Base-by-base conservation (phyloP, 768 basidiomycete genomes). In the Candolleomyces eurysporus region DNA sequence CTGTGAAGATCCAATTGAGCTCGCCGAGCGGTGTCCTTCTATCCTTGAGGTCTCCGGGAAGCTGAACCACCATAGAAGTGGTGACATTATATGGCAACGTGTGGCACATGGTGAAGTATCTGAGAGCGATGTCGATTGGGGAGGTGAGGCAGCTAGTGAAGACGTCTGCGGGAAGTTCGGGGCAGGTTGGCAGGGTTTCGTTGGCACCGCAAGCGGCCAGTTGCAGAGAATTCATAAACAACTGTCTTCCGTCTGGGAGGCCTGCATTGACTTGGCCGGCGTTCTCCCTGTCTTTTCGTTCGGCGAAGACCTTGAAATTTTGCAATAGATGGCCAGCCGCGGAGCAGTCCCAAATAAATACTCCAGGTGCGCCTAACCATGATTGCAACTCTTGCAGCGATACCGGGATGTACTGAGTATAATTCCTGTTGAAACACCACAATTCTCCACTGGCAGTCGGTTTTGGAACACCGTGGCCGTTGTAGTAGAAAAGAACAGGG, bases 1-100 rank as follows among this genome's bases (percentile, higher is more conserved):
- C 94, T 1, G 95, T 98, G 76, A 98, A 98, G 64, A 98, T 98
- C 97, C 97, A 99, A 71, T 96, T 97, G n/a, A 99, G 84, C 75
- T 99, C 97, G 55, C 97, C 97, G 0, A 99, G 79, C 1, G 97
- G 96, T 0, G 97, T 98, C 26, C 96, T 85, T 19, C 97, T 85
- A 69, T 99, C 97, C 75, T 96, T 97, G 62, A 98, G 84, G 71
- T 98, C 96, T 9, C 97, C 97, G 0, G 97, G 97, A 13, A 99
- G 84, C 71, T 95, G 92, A 82, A 92, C 87, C 39, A 96, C 89
- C 91, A 94, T 92, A 68, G 98, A 94, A 31, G 89, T 82, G 9
- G 88, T 89, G 68, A 92, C 84, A 61, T 88, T 87, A 65, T 85
- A 88, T 6, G 91, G 91, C 11, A 94, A 84, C 58, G 90, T 89